Percentiles rank a stretch among this genome's conserved stretches.
phyloP scores from a whole-genome alignment of 495 filamentous ascomycete species.

The Echria macrotheca region DNA sequence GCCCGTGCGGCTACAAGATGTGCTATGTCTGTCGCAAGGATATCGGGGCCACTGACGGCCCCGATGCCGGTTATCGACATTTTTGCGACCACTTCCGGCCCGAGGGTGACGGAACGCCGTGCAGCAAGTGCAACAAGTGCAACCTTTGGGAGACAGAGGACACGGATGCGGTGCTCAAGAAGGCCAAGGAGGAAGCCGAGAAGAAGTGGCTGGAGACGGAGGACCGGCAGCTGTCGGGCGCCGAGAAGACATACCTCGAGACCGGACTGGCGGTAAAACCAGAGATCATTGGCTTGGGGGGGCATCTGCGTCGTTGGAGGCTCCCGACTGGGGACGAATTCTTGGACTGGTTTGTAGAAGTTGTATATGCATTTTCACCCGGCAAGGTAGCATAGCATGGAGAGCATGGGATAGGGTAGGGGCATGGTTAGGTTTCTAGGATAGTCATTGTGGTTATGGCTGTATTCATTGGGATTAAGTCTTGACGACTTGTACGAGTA shows the following conservation, averaged over 20 bases:
- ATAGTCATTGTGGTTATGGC: no score
- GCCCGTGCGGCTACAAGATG: constrained; percentile 96
- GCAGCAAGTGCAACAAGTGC: constrained; percentile 76
- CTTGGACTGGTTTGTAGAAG: constrained; percentile 41
- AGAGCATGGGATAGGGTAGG: no score
- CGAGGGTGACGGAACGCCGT: constrained; percentile 57
- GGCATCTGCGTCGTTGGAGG: constrained; percentile 23
- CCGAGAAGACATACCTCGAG: constrained; percentile 45
- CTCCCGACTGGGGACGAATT: constrained; percentile 39
- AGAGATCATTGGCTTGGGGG: constrained; percentile 21
- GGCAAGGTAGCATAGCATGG: no score
- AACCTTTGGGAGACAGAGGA: constrained; percentile 87
- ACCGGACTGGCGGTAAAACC: constrained; percentile 30
- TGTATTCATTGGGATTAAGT: no score
- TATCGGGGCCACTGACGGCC: constrained; percentile 46
- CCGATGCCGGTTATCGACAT: constrained; percentile 68
- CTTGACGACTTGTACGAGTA: no score
- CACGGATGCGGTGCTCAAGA: constrained; percentile 67
- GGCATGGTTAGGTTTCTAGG: no score
- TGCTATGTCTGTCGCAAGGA: constrained; percentile 81
- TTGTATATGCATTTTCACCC: constrained; percentile 31
- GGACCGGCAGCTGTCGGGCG: constrained; percentile 42
- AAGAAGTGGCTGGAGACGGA: constrained; percentile 71
- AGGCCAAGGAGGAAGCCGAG: constrained; percentile 76
- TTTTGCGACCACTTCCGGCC: constrained; percentile 97